These are phyloP conservation scores for Glomus cerebriforme DNA, from an alignment of 192 early-diverging fungal species.

Conservation along the genomic window DNA sequence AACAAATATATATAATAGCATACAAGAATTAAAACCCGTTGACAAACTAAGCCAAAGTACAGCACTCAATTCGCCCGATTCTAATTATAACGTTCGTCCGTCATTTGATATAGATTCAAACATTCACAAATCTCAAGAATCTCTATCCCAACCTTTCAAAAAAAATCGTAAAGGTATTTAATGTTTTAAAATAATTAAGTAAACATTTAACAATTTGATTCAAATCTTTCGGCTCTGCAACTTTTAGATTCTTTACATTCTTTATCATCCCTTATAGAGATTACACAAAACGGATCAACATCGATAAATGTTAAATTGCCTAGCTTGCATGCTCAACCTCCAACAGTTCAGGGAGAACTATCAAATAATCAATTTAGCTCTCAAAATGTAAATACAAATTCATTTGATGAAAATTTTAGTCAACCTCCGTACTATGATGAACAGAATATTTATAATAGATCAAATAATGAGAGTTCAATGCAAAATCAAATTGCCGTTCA, in stretches of 20 bases:
- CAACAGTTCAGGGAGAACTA: neutral
- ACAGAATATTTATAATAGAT: neutral
- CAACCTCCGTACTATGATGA: neutral
- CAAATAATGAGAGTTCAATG: neutral
- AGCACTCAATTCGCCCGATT: too few relatives aligned
- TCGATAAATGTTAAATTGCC: slow-evolving; percentile 31
- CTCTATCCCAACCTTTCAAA: too few relatives aligned
- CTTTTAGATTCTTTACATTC: neutral
- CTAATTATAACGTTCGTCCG: too few relatives aligned
- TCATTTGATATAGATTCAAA: too few relatives aligned
- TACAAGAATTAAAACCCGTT: too few relatives aligned
- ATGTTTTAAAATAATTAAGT: too few relatives aligned
- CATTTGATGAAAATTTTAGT: neutral
- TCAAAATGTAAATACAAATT: neutral
- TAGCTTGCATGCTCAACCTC: neutral
- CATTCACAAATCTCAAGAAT: too few relatives aligned
- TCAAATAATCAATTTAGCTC: neutral
- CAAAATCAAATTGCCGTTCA: too few relatives aligned
- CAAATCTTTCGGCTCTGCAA: neutral
- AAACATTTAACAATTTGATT: too few relatives aligned
- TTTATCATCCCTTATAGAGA: slow-evolving; percentile 12
- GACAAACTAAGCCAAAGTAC: too few relatives aligned
- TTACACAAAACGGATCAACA: slow-evolving; percentile 25
- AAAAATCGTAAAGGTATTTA: too few relatives aligned
- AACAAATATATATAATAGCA: too few relatives aligned